Conservation (phyloP, 306 rosid species). For the Quercus wislizeni region DNA sequence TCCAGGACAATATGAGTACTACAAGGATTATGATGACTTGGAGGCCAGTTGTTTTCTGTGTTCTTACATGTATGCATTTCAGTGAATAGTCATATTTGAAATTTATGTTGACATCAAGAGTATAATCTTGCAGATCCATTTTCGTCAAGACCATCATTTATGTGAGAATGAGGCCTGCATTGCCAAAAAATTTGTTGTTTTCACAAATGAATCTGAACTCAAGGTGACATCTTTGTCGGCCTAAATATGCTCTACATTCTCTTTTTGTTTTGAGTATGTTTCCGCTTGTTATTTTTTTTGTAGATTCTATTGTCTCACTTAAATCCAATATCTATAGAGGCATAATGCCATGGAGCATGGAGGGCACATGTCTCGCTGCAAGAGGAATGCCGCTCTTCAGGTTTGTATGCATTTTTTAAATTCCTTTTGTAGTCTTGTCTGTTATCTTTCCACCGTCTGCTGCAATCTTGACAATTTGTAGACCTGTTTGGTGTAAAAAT, state of each 20-base stretch:
- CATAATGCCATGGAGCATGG: constrained; percentile 10
- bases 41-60: constrained; percentile 40
- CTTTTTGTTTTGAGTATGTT: not conserved
- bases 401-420: not conserved
- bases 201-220: constrained; percentile 46
- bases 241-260: not conserved
- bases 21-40: constrained; percentile 50
- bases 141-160: constrained; percentile 49
- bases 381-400: constrained; percentile 1
- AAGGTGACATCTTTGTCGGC: constrained; percentile 39
- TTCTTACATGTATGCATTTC: not conserved
- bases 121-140: constrained; percentile 40
- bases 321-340: not conserved
- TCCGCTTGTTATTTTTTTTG: not conserved
- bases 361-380: not conserved
- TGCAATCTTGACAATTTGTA: not conserved
- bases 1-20: constrained; percentile 50
- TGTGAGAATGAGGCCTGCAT: constrained; percentile 61
- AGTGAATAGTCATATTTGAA: not conserved
- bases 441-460: not conserved
- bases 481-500: not conserved
- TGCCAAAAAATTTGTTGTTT: constrained; percentile 52
- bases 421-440: not conserved
- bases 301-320: not conserved
- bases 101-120: not conserved